These are phyloP conservation scores for Neospermospora avenae DNA, from an alignment of 2,329 filamentous ascomycete genomes.

Conservation along the genomic window DNA sequence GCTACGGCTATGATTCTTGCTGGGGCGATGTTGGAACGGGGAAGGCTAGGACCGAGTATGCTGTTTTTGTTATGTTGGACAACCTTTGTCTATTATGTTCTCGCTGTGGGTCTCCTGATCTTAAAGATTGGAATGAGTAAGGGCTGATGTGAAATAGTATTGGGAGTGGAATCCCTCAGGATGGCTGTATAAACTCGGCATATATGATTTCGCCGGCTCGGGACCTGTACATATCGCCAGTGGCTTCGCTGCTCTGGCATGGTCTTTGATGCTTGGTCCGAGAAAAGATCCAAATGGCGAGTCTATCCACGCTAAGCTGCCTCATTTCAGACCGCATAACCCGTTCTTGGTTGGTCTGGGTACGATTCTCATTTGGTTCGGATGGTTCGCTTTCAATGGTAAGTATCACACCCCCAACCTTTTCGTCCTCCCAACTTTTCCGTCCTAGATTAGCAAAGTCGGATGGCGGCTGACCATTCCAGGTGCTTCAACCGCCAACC, in stretches of 20 bases:
- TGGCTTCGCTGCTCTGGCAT: slow-evolving; percentile 6
- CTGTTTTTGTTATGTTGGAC: not conserved
- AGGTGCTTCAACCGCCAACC: slow-evolving; percentile 5
- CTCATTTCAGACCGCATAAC: slow-evolving; percentile 11
- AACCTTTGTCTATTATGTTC: slow-evolving; percentile 2
- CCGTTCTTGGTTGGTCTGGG: slow-evolving; percentile 4
- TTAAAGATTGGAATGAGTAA: not conserved
- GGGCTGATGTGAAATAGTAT: slow-evolving; percentile 1
- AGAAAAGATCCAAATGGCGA: slow-evolving; percentile 6
- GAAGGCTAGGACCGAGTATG: not conserved
- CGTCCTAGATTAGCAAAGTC: too few relatives aligned
- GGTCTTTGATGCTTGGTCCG: not conserved
- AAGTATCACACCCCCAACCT: not conserved
- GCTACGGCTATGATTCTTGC: slow-evolving; percentile 7
- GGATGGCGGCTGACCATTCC: not conserved
- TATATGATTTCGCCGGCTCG: slow-evolving; percentile 8
- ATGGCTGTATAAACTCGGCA: slow-evolving; percentile 9
- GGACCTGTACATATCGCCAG: slow-evolving; percentile 9
- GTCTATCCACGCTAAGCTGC: not conserved
- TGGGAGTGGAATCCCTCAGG: slow-evolving; percentile 11
- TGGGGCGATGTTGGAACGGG: slow-evolving; percentile 1
- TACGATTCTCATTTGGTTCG: slow-evolving; percentile 8
- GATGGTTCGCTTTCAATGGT: slow-evolving; percentile 14
- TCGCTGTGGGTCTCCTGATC: not conserved
- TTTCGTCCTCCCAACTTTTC: too few relatives aligned